A percentile compares a stretch with the other conserved stretches of the same genome.
Conservation (phyloP, 2,329 filamentous ascomycete genomes). For the Apiospora koreana region DNA sequence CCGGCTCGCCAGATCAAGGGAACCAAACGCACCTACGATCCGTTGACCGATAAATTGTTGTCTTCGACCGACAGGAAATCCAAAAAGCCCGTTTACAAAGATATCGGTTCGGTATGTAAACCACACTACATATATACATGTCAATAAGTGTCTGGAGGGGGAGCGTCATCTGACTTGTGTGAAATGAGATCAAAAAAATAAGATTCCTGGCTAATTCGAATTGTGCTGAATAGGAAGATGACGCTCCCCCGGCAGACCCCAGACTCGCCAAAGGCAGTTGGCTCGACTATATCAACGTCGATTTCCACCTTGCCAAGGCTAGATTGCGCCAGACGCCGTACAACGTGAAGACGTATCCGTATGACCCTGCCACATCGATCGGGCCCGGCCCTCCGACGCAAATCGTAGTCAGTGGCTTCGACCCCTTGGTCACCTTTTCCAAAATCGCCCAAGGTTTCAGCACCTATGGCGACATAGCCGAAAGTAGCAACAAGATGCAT, state of each 20-base stretch:
- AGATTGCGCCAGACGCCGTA: slow-evolving; percentile 74
- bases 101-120: slow-evolving; percentile 68
- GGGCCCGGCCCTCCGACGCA: slow-evolving; percentile 88
- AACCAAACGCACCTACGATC: slow-evolving; percentile 63
- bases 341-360: slow-evolving; percentile 77
- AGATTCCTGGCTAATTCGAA: slow-evolving; percentile 52
- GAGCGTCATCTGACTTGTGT: slow-evolving; percentile 60
- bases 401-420: slow-evolving; percentile 94
- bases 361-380: slow-evolving; percentile 80
- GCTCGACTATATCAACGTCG: slow-evolving; percentile 67
- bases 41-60: slow-evolving; percentile 39
- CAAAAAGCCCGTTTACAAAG: slow-evolving; percentile 61
- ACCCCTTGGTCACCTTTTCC: slow-evolving; percentile 80
- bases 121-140: slow-evolving; percentile 35
- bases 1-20: slow-evolving; percentile 54
- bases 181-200: slow-evolving; percentile 31
- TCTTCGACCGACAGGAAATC: slow-evolving; percentile 58
- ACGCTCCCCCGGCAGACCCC: slow-evolving; percentile 78
- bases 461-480: slow-evolving; percentile 82
- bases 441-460: slow-evolving; percentile 77
- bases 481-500: slow-evolving; percentile 92
- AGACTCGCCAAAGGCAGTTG: slow-evolving; percentile 71
- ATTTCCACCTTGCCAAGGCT: slow-evolving; percentile 70
- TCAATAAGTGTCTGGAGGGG: slow-evolving; percentile 43
- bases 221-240: slow-evolving; percentile 69